Evolutionary conservation across 2,329 filamentous ascomycete genomes (phyloP).

Genomic region (Polytolypa hystricis): DNA sequence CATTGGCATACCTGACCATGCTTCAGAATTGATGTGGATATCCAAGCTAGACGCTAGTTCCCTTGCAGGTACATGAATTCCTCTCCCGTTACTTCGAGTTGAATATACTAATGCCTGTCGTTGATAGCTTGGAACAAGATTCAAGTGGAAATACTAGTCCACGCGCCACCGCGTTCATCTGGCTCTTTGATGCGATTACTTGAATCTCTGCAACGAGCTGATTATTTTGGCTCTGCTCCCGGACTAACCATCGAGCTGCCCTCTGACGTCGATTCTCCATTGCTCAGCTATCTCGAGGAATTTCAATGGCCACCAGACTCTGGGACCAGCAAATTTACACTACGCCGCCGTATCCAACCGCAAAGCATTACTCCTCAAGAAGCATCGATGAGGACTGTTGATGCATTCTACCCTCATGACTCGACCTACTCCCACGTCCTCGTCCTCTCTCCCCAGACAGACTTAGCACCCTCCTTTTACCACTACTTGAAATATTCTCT

Average conservation of each 20-base stretch:
- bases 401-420: slow-evolving; percentile 73
- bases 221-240: slow-evolving; percentile 61
- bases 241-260: slow-evolving; percentile 80
- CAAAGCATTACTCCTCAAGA: slow-evolving; percentile 54
- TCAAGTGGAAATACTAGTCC: slow-evolving; percentile 71
- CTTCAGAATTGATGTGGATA: slow-evolving; percentile 60
- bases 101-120: slow-evolving; percentile 8
- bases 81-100: slow-evolving; percentile 1
- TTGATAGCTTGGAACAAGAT: slow-evolving; percentile 62
- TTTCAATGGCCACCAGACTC: slow-evolving; percentile 57
- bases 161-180: slow-evolving; percentile 58
- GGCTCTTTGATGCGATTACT: slow-evolving; percentile 68
- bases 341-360: slow-evolving; percentile 62
- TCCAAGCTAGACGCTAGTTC: slow-evolving; percentile 63
- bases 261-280: slow-evolving; percentile 52
- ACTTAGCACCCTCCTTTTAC: slow-evolving; percentile 71
- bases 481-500: slow-evolving; percentile 74
- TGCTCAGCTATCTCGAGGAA: slow-evolving; percentile 49
- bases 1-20: slow-evolving; percentile 60
- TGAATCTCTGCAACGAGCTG: slow-evolving; percentile 60
- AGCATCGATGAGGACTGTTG: slow-evolving; percentile 63
- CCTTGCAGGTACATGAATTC: slow-evolving; percentile 43
- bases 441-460: slow-evolving; percentile 69
- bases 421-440: slow-evolving; percentile 61
- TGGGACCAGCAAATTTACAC: slow-evolving; percentile 43